Evolutionary conservation across 108 stramenopile genomes (phyloP).

Genomic region (Nitzschia sp.): DNA sequence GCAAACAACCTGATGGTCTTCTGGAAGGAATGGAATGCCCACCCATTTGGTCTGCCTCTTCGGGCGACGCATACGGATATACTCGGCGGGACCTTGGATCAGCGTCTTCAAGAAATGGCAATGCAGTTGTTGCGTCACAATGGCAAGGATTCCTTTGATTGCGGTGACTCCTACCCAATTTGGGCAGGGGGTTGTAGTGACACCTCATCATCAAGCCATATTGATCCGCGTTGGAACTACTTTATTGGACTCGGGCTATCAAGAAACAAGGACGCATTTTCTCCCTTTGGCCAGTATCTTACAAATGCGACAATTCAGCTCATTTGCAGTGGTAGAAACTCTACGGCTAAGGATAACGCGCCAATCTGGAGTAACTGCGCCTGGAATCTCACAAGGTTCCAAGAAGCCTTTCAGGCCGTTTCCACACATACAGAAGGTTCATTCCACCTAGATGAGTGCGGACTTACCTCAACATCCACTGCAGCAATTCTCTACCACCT

Average conservation of each 20-base stretch:
- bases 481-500: constrained; percentile 54
- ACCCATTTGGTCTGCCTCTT: background rate
- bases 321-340: background rate
- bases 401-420: background rate
- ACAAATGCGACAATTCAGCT: background rate
- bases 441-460: constrained; percentile 19
- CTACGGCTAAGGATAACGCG: background rate
- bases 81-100: background rate
- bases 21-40: constrained; percentile 36
- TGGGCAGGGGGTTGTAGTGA: constrained; percentile 45
- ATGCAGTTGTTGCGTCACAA: constrained; percentile 44
- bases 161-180: constrained; percentile 45
- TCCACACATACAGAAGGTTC: background rate
- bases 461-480: constrained; percentile 39
- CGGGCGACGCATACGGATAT: background rate
- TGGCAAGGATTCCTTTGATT: constrained; percentile 47
- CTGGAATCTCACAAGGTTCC: background rate
- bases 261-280: background rate
- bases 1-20: constrained; percentile 31
- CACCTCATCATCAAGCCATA: background rate
- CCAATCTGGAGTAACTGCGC: background rate
- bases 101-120: constrained; percentile 24
- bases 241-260: background rate
- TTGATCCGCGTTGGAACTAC: constrained; percentile 6
- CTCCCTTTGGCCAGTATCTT: background rate